phyloP scores from a whole-genome alignment of 495 filamentous ascomycete species.

The Lichina pygmaea region DNA sequence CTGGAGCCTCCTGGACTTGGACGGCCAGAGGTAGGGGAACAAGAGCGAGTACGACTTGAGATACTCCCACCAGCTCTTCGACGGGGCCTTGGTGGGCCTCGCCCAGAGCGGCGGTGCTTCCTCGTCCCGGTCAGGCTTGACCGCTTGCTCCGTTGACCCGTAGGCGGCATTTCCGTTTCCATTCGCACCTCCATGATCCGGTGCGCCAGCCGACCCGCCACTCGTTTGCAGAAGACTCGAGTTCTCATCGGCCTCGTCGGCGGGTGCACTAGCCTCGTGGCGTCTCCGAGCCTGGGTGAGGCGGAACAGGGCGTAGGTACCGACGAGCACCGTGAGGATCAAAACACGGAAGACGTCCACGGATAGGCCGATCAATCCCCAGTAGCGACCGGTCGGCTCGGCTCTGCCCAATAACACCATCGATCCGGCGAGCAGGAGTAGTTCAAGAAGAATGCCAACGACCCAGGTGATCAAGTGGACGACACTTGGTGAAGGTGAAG shows the following conservation, averaged over 20 bases:
- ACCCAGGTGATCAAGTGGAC: slow-evolving; percentile 53
- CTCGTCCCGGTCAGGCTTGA: background rate
- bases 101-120: slow-evolving; percentile 28
- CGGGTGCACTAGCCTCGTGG: slow-evolving; percentile 5
- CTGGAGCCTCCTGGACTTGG: slow-evolving; percentile 43
- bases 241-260: slow-evolving; percentile 22
- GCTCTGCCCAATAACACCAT: background rate
- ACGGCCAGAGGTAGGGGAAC: slow-evolving; percentile 86
- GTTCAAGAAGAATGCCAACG: slow-evolving; percentile 36
- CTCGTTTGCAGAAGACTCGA: slow-evolving; percentile 17
- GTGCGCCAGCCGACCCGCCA: slow-evolving; percentile 2
- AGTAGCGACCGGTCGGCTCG: slow-evolving; percentile 22
- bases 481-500: slow-evolving; percentile 40
- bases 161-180: slow-evolving; percentile 13
- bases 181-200: slow-evolving; percentile 9
- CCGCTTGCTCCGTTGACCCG: slow-evolving; percentile 16
- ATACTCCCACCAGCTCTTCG: slow-evolving; percentile 75
- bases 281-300: slow-evolving; percentile 9
- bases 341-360: slow-evolving; percentile 32
- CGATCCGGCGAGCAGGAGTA: slow-evolving; percentile 36
- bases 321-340: slow-evolving; percentile 26
- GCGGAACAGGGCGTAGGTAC: slow-evolving; percentile 24
- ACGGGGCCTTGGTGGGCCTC: slow-evolving; percentile 33
- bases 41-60: slow-evolving; percentile 65
- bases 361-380: slow-evolving; percentile 35